These are phyloP conservation scores for Rosa lucieae DNA, from an alignment of 306 rosid species.

Conservation along the genomic window DNA sequence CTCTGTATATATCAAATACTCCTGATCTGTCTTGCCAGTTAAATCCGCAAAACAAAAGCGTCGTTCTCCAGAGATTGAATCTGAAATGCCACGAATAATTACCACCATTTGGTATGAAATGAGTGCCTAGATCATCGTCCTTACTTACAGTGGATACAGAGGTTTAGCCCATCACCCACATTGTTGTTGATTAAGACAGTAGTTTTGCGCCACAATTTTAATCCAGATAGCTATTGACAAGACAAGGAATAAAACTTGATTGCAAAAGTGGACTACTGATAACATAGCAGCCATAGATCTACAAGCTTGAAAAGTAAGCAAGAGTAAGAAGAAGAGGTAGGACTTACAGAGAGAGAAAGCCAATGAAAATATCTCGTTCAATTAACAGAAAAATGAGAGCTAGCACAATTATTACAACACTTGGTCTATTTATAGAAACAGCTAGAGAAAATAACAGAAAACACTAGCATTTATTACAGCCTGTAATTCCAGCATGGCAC, in stretches of 20 bases:
- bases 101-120: not conserved
- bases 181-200: not conserved
- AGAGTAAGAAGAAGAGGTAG: too few relatives aligned
- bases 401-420: too few relatives aligned
- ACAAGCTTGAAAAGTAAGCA: too few relatives aligned
- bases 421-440: too few relatives aligned
- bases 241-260: not conserved
- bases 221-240: not conserved
- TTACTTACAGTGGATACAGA: conserved; percentile 3
- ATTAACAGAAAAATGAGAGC: too few relatives aligned
- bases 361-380: too few relatives aligned
- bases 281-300: too few relatives aligned
- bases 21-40: not conserved
- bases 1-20: not conserved
- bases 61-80: not conserved
- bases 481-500: too few relatives aligned
- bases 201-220: not conserved
- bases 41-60: not conserved
- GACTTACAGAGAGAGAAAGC: too few relatives aligned
- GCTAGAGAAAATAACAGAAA: too few relatives aligned
- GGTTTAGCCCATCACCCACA: not conserved
- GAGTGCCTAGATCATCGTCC: conserved; percentile 1
- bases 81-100: not conserved
- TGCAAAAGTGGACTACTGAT: too few relatives aligned
- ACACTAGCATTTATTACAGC: too few relatives aligned